Base-by-base conservation (phyloP, 352 stramenopile species). In the Phytopythium sindhum region DNA sequence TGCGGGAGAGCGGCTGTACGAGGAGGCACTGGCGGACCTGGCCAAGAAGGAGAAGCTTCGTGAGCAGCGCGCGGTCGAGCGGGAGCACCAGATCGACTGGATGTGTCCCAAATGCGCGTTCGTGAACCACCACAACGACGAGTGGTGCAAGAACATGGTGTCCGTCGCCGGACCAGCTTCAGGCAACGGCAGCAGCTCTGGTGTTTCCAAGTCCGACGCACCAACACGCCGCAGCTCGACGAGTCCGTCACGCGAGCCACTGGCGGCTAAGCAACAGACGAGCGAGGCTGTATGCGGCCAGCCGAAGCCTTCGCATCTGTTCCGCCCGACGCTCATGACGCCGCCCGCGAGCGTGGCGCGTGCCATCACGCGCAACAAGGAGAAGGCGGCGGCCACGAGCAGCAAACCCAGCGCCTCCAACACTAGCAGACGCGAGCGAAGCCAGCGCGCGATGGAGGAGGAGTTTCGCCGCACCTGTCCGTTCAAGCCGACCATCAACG, bases 81-180 rank as follows among this genome's bases (percentile, higher is more conserved):
- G 71, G 8, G 78, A 86, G 39, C 57, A 81, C 8, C 57, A 89
- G 50, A 66, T 86, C 55, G 72, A 89, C 68, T 94, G 85, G 85
- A 92, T 88, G 72, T 94, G 85, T 28, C 80, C 83, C 21, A 90
- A 90, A 62, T 94, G 85, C 58, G 80, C 83, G 1, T 84, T 74
- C 55, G 61, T 81, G 39, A 94, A 94, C 68, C 71, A 81, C 28
- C 60, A 79, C 63, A 73, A 54, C 35, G 77, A 92, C 60, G 69
- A 70, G 28, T 67, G 73, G 28, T 94, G 85, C 61, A 82, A 84
- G 57, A 91, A 90, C 53, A 57, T 83, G 2, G 64, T 89, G 31
- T 66, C 69, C 35, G 35, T 67, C 28, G 35, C 55, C 21, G 51
- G 24, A 12, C 53, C 70, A 45, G 33, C 24, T 23, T 23, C 35